Conservation (phyloP, 108 stramenopile genomes). For the Chaetoceros tenuissimus region DNA sequence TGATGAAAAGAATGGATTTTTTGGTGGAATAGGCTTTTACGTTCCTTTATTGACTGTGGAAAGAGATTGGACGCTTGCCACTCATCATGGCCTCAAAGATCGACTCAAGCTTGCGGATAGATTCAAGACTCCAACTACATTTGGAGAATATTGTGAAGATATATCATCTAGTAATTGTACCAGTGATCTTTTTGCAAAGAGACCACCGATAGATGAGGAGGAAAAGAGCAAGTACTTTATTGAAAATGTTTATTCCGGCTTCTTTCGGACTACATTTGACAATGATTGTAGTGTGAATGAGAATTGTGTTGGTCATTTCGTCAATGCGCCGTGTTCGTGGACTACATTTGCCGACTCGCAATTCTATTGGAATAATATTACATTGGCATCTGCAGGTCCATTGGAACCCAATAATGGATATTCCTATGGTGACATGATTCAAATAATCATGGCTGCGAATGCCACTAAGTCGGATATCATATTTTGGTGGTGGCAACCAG, state of each 20-base stretch:
- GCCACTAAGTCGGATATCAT: not conserved
- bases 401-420: conserved; percentile 5
- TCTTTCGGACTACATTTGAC: conserved; percentile 25
- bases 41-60: conserved; percentile 2
- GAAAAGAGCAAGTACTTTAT: not conserved
- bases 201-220: not conserved
- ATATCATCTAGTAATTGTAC: no score
- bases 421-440: not conserved
- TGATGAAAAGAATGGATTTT: conserved; percentile 4
- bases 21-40: conserved; percentile 6
- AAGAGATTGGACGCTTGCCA: not conserved
- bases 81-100: conserved; percentile 6
- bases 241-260: conserved; percentile 14
- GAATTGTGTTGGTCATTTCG: not conserved
- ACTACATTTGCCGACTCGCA: not conserved
- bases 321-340: not conserved
- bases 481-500: conserved; percentile 9
- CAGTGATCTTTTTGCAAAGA: not conserved
- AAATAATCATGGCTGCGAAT: conserved; percentile 1
- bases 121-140: not conserved
- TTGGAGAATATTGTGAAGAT: not conserved
- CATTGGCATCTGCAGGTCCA: not conserved
- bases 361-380: conserved; percentile 9
- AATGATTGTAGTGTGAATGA: conserved; percentile 15
- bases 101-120: conserved; percentile 1